Conservation (phyloP, 805 yeast species). For the Maudiozyma saulgeensis region DNA sequence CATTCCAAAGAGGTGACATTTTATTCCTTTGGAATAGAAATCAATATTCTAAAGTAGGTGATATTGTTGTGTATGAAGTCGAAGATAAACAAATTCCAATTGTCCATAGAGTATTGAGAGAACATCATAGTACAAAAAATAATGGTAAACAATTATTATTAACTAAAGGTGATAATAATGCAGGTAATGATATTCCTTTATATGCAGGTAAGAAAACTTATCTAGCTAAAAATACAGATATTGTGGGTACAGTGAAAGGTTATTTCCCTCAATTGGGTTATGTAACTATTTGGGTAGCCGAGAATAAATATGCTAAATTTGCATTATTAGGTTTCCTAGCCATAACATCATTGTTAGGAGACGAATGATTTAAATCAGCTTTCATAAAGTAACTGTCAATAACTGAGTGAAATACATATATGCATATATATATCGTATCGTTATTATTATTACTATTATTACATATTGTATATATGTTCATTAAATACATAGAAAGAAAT, state of each 20-base stretch:
- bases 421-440: too few relatives aligned
- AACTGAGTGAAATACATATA: too few relatives aligned
- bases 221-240: slow-evolving; percentile 64
- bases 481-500: not conserved
- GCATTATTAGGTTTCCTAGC: slow-evolving; percentile 69
- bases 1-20: slow-evolving; percentile 96
- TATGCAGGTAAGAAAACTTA: slow-evolving; percentile 72
- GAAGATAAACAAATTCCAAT: slow-evolving; percentile 80
- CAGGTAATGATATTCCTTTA: slow-evolving; percentile 79
- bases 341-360: slow-evolving; percentile 52
- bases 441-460: too few relatives aligned
- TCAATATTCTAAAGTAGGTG: slow-evolving; percentile 63
- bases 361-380: slow-evolving; percentile 32
- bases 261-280: slow-evolving; percentile 87
- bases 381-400: not conserved
- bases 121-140: slow-evolving; percentile 41
- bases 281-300: slow-evolving; percentile 82
- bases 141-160: slow-evolving; percentile 54
- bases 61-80: slow-evolving; percentile 85
- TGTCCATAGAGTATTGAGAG: slow-evolving; percentile 88
- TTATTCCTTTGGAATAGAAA: slow-evolving; percentile 85
- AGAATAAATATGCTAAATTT: slow-evolving; percentile 73
- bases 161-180: slow-evolving; percentile 95
- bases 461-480: not conserved
- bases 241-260: slow-evolving; percentile 87